Evolutionary conservation across 2,329 filamentous ascomycete species (phyloP).

Genomic region (Amylocarpus encephaloides): DNA sequence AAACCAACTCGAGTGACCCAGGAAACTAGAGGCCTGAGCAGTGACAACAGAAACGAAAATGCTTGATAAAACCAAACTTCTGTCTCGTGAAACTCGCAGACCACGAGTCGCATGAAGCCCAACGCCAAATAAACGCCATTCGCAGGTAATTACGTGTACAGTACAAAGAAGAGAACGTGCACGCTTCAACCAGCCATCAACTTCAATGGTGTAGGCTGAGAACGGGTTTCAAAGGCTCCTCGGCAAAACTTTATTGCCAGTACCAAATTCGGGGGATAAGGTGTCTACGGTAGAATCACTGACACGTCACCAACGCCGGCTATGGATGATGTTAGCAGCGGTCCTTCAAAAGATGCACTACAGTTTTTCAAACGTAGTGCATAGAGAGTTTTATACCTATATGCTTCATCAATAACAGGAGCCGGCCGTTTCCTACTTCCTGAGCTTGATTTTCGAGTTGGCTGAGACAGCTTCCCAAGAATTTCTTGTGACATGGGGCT

Average conservation of each 20-base stretch:
- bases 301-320: conserved; percentile 35
- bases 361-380: background rate
- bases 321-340: conserved; percentile 18
- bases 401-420: conserved; percentile 34
- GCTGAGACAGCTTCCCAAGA: conserved; percentile 23
- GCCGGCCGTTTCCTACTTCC: conserved; percentile 22
- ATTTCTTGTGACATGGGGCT: conserved; percentile 28
- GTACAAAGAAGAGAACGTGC: background rate
- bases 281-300: background rate
- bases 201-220: background rate
- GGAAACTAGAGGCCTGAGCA: background rate
- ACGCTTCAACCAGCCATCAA: background rate
- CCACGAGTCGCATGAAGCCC: no score
- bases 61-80: no score
- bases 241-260: background rate
- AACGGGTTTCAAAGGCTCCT: background rate
- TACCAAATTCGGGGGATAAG: background rate
- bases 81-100: no score
- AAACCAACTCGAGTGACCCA: background rate
- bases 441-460: conserved; percentile 12
- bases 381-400: conserved; percentile 25
- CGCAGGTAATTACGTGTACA: no score
- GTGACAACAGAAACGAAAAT: background rate
- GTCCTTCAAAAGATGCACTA: conserved; percentile 7
- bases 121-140: background rate